Percentiles rank a stretch among this genome's conserved stretches.
phyloP scores from a whole-genome alignment of 768 basidiomycete genomes.

The Ephemerocybe angulata region DNA sequence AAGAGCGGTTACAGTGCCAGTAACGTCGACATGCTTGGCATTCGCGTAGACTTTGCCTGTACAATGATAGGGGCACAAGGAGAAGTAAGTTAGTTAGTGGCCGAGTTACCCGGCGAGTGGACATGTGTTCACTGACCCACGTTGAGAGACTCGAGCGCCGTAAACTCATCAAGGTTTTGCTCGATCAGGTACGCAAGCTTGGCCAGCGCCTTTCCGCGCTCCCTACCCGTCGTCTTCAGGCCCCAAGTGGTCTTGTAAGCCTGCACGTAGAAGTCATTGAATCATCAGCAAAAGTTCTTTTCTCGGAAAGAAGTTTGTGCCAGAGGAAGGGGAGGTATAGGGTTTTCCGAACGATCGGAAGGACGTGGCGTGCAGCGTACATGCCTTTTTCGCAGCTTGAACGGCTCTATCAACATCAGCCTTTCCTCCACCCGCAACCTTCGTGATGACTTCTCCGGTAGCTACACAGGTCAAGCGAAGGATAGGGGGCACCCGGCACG shows the following conservation, averaged over 20 bases:
- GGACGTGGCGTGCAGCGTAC: neutral
- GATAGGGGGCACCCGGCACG: neutral
- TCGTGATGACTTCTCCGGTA: conserved; percentile 58
- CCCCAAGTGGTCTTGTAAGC: conserved; percentile 66
- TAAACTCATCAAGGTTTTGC: conserved; percentile 55
- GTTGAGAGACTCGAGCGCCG: conserved; percentile 72
- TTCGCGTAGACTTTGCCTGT: conserved; percentile 54
- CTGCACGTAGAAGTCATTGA: too few species aligned
- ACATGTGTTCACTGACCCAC: conserved; percentile 38
- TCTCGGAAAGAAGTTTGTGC: too few species aligned
- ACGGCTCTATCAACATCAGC: conserved; percentile 80
- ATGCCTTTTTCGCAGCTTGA: conserved; percentile 55
- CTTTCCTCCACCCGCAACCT: conserved; percentile 54
- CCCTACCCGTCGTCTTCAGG: conserved; percentile 47
- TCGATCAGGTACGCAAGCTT: conserved; percentile 68
- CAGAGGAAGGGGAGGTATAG: too few species aligned
- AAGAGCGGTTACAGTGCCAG: conserved; percentile 44
- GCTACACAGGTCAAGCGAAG: conserved; percentile 31
- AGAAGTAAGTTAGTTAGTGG: too few species aligned
- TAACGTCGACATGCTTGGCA: conserved; percentile 49
- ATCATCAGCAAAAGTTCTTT: too few species aligned
- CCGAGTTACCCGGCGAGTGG: neutral
- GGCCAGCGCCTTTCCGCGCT: conserved; percentile 53
- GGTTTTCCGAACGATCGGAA: neutral
- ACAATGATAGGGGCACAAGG: too few species aligned